Conservation (phyloP, 441 rosid genomes). For the Eugenia klotzschiana region DNA sequence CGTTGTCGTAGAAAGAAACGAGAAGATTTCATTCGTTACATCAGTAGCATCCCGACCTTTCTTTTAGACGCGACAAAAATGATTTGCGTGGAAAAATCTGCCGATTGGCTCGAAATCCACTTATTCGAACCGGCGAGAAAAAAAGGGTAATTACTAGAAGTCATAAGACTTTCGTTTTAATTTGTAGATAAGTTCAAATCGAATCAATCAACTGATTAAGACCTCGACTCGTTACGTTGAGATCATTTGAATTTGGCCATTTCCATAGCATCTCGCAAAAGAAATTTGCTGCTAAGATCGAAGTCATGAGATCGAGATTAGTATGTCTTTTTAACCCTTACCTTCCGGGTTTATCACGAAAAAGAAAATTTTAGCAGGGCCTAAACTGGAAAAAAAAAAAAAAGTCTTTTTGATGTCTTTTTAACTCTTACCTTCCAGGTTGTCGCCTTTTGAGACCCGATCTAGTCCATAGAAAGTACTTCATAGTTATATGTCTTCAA, state of each 20-base stretch:
- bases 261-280: rapidly evolving
- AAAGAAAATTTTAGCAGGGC: not conserved
- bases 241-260: not conserved
- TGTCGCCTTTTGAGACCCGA: not conserved
- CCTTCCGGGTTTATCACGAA: not conserved
- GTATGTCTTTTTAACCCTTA: no score
- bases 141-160: not conserved
- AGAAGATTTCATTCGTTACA: not conserved
- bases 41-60: not conserved
- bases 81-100: not conserved
- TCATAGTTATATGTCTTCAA: no score
- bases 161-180: not conserved
- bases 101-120: not conserved
- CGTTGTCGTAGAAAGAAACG: not conserved
- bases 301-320: not conserved
- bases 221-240: rapidly evolving
- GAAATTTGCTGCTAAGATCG: rapidly evolving
- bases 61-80: not conserved
- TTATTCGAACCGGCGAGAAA: not conserved
- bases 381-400: not conserved
- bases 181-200: not conserved
- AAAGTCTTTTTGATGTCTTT: not conserved
- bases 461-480: not conserved
- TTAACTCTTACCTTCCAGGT: not conserved
- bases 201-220: rapidly evolving